Base-by-base conservation (phyloP, 2,329 filamentous ascomycete genomes). In the Pseudogymnoascus sp. region DNA sequence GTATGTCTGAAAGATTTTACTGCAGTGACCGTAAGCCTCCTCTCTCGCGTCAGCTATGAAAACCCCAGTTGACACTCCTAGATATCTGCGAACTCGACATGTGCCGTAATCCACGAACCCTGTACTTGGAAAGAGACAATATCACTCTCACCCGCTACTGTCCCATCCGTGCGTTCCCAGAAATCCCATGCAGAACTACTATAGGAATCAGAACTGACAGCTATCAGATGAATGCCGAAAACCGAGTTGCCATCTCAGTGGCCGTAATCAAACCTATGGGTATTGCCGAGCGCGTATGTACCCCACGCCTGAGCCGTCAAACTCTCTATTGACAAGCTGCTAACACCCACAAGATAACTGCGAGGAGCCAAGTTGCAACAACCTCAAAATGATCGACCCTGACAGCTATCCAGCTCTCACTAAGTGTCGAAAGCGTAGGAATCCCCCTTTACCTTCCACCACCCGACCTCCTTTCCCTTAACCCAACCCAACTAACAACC, bases 311-410 rank as follows among this genome's bases (percentile, higher is more conserved):
- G 1, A 45, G 2, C 3, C 6, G 8, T 12, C 23, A 28, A 28
- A 3, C 0, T 48, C 21, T 28, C 41, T 28, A 10, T 15, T 48
- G 6, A 48, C 23, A 48, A 18, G 2, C 41, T 8, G n/a, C n/a
- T n/a, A n/a, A n/a, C n/a, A n/a, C n/a, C n/a, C n/a, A n/a, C 41
- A 4, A 48, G 41, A 48, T 48, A 48, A 48, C 23, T 48, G 41
- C 23, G 41, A 48, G 1, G n/a, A 15, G 3, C 2, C 41, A 15
- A 28, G 8, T 5, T 48, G 41, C 23, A 48, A 48, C 3, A 28
- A 28, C 41, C 13, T 48, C n/a, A 48, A 12, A 48, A 28, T 48
- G 41, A 15, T 28, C 23, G 23, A 48, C 2, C 41, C 41, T 0
- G 41, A 18, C 41, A 18, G 41, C 23, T 28, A 28, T n/a, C n/a